Percentiles rank a stretch among this genome's conserved stretches.
phyloP scores from a whole-genome alignment of 1,284 basidiomycete species.

The Anthracocystis walkeri region DNA sequence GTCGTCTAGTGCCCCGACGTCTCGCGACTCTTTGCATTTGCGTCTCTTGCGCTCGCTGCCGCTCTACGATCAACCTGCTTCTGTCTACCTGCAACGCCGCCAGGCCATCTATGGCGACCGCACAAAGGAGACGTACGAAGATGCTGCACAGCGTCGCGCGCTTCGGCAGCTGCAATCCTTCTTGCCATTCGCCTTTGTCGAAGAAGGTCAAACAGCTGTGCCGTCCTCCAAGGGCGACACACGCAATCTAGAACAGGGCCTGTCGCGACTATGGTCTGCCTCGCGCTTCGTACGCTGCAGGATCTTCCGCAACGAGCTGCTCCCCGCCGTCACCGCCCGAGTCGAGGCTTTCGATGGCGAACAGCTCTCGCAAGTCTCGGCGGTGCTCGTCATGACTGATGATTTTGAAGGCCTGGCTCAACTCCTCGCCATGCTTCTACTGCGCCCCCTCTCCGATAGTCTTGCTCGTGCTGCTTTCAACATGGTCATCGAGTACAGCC shows the following conservation, averaged over 20 bases:
- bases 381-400: conserved; percentile 31
- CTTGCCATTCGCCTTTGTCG: conserved; percentile 40
- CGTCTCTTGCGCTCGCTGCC: conserved; percentile 63
- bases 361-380: conserved; percentile 34
- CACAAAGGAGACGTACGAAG: conserved; percentile 64
- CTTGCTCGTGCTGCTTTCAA: conserved; percentile 42
- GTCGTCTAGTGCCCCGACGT: background rate
- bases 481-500: conserved; percentile 41
- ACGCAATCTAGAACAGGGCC: conserved; percentile 1
- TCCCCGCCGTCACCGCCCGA: conserved; percentile 37
- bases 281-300: conserved; percentile 57
- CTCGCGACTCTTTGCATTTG: conserved; percentile 46
- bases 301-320: conserved; percentile 36
- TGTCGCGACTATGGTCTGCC: conserved; percentile 55
- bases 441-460: conserved; percentile 37
- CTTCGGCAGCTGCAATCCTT: conserved; percentile 51
- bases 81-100: conserved; percentile 57
- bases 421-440: conserved; percentile 32
- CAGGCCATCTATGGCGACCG: conserved; percentile 66
- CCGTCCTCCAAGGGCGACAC: background rate
- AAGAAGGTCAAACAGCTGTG: background rate
- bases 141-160: conserved; percentile 63
- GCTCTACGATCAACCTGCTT: conserved; percentile 43
- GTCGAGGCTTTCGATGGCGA: conserved; percentile 33
- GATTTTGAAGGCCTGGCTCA: conserved; percentile 47